These are phyloP conservation scores for Suhomyces choctaworum DNA, from an alignment of 1,139 yeast genomes.

Conservation along the genomic window DNA sequence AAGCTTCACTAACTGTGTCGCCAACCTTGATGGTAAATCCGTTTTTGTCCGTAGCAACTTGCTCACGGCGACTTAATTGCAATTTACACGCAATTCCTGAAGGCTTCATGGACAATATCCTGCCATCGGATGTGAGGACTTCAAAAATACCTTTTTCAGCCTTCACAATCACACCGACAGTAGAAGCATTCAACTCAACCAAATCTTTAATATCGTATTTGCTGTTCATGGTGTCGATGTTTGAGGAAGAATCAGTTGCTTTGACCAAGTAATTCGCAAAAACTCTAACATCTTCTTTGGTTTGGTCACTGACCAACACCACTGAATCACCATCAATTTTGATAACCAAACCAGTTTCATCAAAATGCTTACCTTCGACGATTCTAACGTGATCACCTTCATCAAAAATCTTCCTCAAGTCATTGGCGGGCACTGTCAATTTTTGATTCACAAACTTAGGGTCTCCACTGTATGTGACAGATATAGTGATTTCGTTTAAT, in stretches of 20 bases:
- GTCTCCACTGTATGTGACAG: slow-evolving; percentile 54
- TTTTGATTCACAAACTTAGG: slow-evolving; percentile 49
- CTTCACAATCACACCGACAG: slow-evolving; percentile 85
- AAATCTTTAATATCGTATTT: slow-evolving; percentile 85
- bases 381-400: slow-evolving; percentile 97
- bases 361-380: slow-evolving; percentile 85
- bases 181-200: slow-evolving; percentile 82
- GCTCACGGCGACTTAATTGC: slow-evolving; percentile 60
- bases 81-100: slow-evolving; percentile 79
- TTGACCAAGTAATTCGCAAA: slow-evolving; percentile 85
- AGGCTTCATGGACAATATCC: slow-evolving; percentile 69
- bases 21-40: slow-evolving; percentile 88
- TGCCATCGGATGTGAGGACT: slow-evolving; percentile 83
- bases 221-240: slow-evolving; percentile 46
- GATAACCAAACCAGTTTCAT: slow-evolving; percentile 93
- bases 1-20: slow-evolving; percentile 82
- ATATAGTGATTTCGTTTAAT: slow-evolving; percentile 61
- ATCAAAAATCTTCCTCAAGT: slow-evolving; percentile 79
- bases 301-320: slow-evolving; percentile 84
- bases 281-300: slow-evolving; percentile 83
- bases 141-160: slow-evolving; percentile 86
- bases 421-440: slow-evolving; percentile 70
- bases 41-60: slow-evolving; percentile 81
- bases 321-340: slow-evolving; percentile 81
- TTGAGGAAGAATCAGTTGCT: slow-evolving; percentile 68